These are phyloP conservation scores for Aspergillus campestris DNA, from an alignment of 495 filamentous ascomycete genomes.

Conservation along the genomic window DNA sequence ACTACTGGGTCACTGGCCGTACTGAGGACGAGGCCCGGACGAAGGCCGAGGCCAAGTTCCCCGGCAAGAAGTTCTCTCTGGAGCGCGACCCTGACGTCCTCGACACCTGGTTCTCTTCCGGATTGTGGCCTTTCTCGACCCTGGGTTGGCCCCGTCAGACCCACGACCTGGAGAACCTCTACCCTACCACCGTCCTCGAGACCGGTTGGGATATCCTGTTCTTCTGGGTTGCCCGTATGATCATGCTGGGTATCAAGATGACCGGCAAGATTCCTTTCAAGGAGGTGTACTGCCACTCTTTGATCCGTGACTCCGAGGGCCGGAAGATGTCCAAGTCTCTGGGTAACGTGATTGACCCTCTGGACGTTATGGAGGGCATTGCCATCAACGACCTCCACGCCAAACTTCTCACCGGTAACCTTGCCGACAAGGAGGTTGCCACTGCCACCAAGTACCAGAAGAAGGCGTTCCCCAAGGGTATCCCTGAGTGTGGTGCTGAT, in stretches of 20 bases:
- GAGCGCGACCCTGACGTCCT: conserved; percentile 63
- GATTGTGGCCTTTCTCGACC: conserved; percentile 73
- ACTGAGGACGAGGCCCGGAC: conserved; percentile 54
- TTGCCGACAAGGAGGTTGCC: conserved; percentile 64
- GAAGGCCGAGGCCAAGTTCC: conserved; percentile 60
- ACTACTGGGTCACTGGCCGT: conserved; percentile 60
- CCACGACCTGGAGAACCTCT: conserved; percentile 57
- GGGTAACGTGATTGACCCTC: conserved; percentile 75
- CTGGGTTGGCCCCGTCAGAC: conserved; percentile 73
- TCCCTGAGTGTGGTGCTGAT: conserved; percentile 81
- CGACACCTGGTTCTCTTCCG: conserved; percentile 80
- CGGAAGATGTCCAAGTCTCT: conserved; percentile 82
- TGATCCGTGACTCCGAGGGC: conserved; percentile 70
- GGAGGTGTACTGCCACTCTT: conserved; percentile 70
- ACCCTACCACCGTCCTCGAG: conserved; percentile 67
- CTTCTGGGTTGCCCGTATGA: conserved; percentile 83
- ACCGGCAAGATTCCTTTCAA: conserved; percentile 69
- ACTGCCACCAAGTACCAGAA: conserved; percentile 71
- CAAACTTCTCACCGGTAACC: conserved; percentile 62
- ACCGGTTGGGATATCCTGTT: conserved; percentile 83
- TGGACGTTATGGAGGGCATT: conserved; percentile 73
- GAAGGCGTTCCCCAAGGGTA: conserved; percentile 68
- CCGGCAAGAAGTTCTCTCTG: conserved; percentile 60
- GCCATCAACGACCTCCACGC: conserved; percentile 56
- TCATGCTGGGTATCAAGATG: conserved; percentile 70